These are phyloP conservation scores for Colletotrichum sublineola DNA, from an alignment of 2,329 filamentous ascomycete genomes.

Conservation along the genomic window DNA sequence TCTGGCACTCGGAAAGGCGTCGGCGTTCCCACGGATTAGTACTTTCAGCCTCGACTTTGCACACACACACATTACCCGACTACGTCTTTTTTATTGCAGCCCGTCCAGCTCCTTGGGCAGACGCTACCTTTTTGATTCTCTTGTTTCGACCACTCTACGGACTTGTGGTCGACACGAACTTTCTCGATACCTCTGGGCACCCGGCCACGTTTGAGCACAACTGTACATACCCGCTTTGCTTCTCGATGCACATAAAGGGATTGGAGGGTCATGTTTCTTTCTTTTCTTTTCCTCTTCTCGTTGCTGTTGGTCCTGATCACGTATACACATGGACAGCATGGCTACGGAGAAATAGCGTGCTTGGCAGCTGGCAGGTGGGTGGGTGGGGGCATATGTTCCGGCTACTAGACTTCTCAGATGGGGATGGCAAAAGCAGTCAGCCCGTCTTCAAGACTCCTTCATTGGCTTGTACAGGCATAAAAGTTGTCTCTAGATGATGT, in stretches of 20 bases:
- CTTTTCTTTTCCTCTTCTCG: background rate
- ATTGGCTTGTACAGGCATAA: conserved; percentile 25
- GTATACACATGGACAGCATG: conserved; percentile 19
- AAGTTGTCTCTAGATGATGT: conserved; percentile 39
- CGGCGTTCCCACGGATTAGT: conserved; percentile 40
- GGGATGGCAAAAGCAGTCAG: conserved; percentile 3
- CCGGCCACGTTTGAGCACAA: conserved; percentile 31
- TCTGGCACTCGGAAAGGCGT: conserved; percentile 32
- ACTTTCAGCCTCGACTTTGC: conserved; percentile 23
- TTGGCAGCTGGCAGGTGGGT: conserved; percentile 12
- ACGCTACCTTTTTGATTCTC: conserved; percentile 18
- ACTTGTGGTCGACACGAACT: conserved; percentile 23
- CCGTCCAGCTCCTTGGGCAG: conserved; percentile 31
- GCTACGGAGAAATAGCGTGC: conserved; percentile 17
- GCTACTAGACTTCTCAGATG: conserved; percentile 28
- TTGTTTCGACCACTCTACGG: conserved; percentile 20
- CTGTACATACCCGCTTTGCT: conserved; percentile 40
- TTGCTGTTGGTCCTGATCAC: conserved; percentile 16
- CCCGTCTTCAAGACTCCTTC: conserved; percentile 1
- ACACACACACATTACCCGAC: conserved; percentile 16
- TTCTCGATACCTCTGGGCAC: conserved; percentile 41
- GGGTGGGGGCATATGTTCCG: conserved; percentile 17
- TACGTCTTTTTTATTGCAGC: conserved; percentile 41
- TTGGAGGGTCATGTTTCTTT: conserved; percentile 16
- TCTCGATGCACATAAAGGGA: conserved; percentile 28